These are phyloP conservation scores for Citrus unshiu DNA, from an alignment of 345 rosid genomes.

Conservation along the genomic window DNA sequence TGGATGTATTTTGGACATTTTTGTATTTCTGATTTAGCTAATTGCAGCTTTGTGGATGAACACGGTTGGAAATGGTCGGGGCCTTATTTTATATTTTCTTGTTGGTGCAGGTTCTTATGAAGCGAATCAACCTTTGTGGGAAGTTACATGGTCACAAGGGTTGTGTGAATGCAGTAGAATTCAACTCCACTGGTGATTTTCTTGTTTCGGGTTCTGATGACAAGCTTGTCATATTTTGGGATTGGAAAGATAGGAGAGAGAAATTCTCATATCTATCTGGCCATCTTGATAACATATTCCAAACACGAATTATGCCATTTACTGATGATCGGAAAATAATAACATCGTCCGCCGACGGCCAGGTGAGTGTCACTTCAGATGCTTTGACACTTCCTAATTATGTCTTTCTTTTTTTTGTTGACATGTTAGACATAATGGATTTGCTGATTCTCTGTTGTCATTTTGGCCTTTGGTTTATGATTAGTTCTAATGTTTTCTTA, in stretches of 20 bases:
- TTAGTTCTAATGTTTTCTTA: neutral
- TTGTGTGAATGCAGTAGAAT: slow-evolving; percentile 52
- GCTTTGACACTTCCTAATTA: neutral
- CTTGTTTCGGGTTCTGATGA: slow-evolving; percentile 74
- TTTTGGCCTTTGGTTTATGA: neutral
- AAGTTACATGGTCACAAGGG: slow-evolving; percentile 56
- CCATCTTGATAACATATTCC: slow-evolving; percentile 55
- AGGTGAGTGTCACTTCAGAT: slow-evolving; percentile 26
- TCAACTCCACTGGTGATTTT: slow-evolving; percentile 47
- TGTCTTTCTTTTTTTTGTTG: neutral
- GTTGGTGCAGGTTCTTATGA: slow-evolving; percentile 36
- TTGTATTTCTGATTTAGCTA: neutral
- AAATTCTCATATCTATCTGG: slow-evolving; percentile 47
- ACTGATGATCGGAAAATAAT: slow-evolving; percentile 46
- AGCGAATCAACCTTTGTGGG: slow-evolving; percentile 42
- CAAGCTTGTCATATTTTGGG: slow-evolving; percentile 45
- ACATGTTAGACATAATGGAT: neutral
- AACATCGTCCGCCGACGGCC: slow-evolving; percentile 64
- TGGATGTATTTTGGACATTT: neutral
- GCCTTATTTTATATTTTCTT: neutral
- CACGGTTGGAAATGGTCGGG: neutral
- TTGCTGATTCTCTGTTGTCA: neutral
- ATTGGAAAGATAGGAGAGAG: slow-evolving; percentile 31
- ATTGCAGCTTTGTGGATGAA: neutral
- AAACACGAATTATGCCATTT: slow-evolving; percentile 51